Conservation (phyloP, 2,329 filamentous ascomycete genomes). For the Dactylellina drechsleri region DNA sequence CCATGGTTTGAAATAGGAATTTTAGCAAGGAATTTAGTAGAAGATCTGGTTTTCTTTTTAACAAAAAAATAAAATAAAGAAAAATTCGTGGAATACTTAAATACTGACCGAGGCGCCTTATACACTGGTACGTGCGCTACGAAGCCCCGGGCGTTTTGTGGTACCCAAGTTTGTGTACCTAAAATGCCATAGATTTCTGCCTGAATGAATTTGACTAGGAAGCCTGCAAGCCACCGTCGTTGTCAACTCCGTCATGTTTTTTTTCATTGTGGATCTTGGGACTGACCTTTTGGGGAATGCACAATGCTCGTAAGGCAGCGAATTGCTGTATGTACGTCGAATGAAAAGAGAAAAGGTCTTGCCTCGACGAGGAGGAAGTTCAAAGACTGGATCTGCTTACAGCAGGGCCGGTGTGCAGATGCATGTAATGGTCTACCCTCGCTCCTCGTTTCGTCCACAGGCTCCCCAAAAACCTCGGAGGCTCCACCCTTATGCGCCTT, state of each 20-base stretch:
- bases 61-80: neutral
- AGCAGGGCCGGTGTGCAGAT: slow-evolving; percentile 45
- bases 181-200: slow-evolving; percentile 52
- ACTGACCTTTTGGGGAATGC: slow-evolving; percentile 55
- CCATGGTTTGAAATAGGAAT: slow-evolving; percentile 35
- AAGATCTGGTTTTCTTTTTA: slow-evolving; percentile 22
- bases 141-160: slow-evolving; percentile 52
- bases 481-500: slow-evolving; percentile 53
- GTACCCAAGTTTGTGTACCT: slow-evolving; percentile 52
- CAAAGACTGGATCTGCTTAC: slow-evolving; percentile 52
- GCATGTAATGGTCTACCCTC: slow-evolving; percentile 42
- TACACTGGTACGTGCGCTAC: slow-evolving; percentile 50
- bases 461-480: slow-evolving; percentile 47
- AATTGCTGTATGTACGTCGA: slow-evolving; percentile 47
- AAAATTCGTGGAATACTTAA: slow-evolving; percentile 44
- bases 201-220: slow-evolving; percentile 54
- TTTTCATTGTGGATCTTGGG: slow-evolving; percentile 50
- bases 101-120: slow-evolving; percentile 37
- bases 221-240: slow-evolving; percentile 55
- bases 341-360: slow-evolving; percentile 52
- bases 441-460: slow-evolving; percentile 49
- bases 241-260: slow-evolving; percentile 51
- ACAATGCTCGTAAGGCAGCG: slow-evolving; percentile 53
- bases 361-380: slow-evolving; percentile 52
- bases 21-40: slow-evolving; percentile 35